These are phyloP conservation scores for Helotiales sp. DNA, from an alignment of 2,329 filamentous ascomycete genomes.

Conservation along the genomic window DNA sequence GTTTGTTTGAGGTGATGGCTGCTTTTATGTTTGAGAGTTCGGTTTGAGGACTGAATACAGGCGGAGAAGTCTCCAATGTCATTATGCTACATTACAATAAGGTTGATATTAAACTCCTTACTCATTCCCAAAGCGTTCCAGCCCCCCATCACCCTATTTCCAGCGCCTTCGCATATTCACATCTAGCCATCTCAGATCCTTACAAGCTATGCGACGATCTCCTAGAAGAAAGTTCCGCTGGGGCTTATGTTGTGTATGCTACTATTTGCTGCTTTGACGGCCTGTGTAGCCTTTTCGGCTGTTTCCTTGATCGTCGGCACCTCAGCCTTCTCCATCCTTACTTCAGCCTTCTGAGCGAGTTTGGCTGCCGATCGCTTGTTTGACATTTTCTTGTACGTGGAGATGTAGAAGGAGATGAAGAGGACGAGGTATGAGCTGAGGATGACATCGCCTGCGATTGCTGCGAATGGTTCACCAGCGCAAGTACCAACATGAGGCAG, in stretches of 20 bases:
- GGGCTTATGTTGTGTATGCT: constrained; percentile 27
- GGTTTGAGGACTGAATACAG: background rate
- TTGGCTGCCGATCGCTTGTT: constrained; percentile 48
- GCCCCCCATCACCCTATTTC: too few species aligned
- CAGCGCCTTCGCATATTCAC: too few species aligned
- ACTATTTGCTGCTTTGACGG: constrained; percentile 19
- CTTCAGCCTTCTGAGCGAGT: constrained; percentile 34
- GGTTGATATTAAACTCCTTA: background rate
- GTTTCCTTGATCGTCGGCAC: constrained; percentile 27
- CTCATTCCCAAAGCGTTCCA: too few species aligned
- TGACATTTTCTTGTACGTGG: constrained; percentile 36
- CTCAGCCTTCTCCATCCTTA: constrained; percentile 26
- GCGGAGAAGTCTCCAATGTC: background rate
- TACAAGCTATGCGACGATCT: background rate
- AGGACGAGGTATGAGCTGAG: constrained; percentile 38
- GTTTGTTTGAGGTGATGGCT: too few species aligned
- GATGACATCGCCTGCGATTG: constrained; percentile 34
- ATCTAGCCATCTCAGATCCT: too few species aligned
- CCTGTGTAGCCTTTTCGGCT: constrained; percentile 20
- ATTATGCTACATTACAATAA: background rate
- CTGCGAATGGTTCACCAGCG: constrained; percentile 37
- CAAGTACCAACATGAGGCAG: constrained; percentile 37
- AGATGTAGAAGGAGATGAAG: constrained; percentile 40
- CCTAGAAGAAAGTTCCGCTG: constrained; percentile 17
- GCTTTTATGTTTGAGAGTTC: too few species aligned